These are phyloP conservation scores for Penicillium silybi DNA, from an alignment of 495 filamentous ascomycete species.

Conservation along the genomic window DNA sequence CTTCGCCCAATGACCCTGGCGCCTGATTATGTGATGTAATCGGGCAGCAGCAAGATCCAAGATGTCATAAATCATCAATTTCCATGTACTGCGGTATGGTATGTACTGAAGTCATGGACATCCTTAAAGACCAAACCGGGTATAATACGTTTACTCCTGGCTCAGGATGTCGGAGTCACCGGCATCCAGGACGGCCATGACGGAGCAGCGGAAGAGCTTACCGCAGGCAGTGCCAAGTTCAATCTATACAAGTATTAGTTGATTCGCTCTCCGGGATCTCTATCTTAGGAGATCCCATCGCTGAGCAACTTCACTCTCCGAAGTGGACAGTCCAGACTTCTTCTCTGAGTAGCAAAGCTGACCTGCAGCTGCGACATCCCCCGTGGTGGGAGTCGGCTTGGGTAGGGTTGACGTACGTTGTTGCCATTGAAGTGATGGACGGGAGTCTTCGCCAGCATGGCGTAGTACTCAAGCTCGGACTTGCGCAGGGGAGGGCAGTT, in stretches of 20 bases:
- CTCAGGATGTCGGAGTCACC: constrained; percentile 95
- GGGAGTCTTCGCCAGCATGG: constrained; percentile 89
- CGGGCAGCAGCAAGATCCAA: not conserved
- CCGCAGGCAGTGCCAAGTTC: constrained; percentile 94
- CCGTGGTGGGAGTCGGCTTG: constrained; percentile 4
- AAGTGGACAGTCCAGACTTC: constrained; percentile 24
- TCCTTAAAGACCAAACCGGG: not conserved
- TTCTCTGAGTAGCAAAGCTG: constrained; percentile 33
- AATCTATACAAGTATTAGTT: constrained; percentile 59
- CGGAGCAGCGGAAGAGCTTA: constrained; percentile 79
- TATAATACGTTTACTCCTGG: not conserved
- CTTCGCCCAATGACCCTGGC: not conserved
- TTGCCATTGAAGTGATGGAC: constrained; percentile 98
- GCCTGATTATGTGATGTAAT: not conserved
- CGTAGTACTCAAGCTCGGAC: constrained; percentile 89
- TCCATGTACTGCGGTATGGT: constrained; percentile 5
- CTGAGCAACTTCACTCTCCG: constrained; percentile 65
- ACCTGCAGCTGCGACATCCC: constrained; percentile 18
- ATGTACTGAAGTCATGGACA: not conserved
- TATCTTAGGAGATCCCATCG: constrained; percentile 28
- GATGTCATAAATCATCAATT: constrained; percentile 13
- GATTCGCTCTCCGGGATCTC: constrained; percentile 27
- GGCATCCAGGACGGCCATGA: constrained; percentile 94
- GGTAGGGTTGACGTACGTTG: constrained; percentile 70
- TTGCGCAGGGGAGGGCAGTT: constrained; percentile 96